Base-by-base conservation (phyloP, 257 asterid genomes). In the Cinchona pubescens region DNA sequence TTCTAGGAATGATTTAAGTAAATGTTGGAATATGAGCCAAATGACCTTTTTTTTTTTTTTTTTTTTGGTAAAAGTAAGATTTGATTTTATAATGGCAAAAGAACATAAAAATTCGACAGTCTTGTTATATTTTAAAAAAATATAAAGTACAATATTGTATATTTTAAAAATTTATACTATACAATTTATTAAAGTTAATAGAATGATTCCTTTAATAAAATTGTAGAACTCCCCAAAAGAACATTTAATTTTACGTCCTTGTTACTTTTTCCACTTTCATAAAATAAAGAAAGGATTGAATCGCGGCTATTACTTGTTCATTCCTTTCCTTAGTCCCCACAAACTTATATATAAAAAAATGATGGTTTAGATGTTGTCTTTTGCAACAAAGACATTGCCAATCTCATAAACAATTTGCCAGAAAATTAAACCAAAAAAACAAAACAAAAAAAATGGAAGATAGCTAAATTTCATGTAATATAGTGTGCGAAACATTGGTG, bases 281-380 rank as follows among this genome's bases (percentile, higher is more conserved):
- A 12, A 3, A 59, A 59, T 59, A 21, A 29, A 27, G 38, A 27
- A 27, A 27, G 18, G 21, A 59, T 25, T 9, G 18, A 56, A n/a
- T 56, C 19, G 58, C 58, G 1, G 19, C 58, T 21, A n/a, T 56
- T 30, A 30, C 34, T 34, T 56, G 25, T 59, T 27, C 37, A 10
- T 13, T 37, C 0, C 53, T 19, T 40, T 11, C 71, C 71, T 40
- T 43, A 43, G 72, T 43, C 58, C 72, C 72, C 72, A 71, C 68
- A 1, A 40, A 56, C n/a, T 9, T 7, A 42, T 72, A 53, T 27
- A 73, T 59, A 73, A 18, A 58, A 19, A 25, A 38, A 27, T 40
- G 56, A 59, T 14, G 76, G 69, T 59, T n/a, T 14, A 15, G 59
- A 49, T 27, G 63, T 75, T 64, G 42, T 75, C 78, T 34, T 67